phyloP scores from a whole-genome alignment of 805 yeast species.

The Phaffomyces antillensis region DNA sequence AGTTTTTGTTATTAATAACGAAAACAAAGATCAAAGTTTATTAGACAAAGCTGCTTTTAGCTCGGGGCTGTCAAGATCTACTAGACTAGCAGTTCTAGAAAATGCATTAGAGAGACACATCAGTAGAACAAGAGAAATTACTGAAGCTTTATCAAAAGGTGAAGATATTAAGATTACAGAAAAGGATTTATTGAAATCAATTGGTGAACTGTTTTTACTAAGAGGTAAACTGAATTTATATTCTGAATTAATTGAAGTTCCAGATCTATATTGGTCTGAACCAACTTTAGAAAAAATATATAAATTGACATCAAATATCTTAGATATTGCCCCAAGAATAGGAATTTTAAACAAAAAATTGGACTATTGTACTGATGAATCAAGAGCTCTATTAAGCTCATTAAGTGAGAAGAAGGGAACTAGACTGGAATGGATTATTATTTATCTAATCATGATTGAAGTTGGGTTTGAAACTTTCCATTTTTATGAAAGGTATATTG shows the following conservation, averaged over 20 bases:
- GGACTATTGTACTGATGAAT: slow-evolving; percentile 88
- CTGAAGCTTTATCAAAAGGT: slow-evolving; percentile 64
- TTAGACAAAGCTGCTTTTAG: slow-evolving; percentile 85
- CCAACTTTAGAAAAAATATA: slow-evolving; percentile 77
- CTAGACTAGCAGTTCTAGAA: slow-evolving; percentile 78
- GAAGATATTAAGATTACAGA: slow-evolving; percentile 43
- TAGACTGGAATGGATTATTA: slow-evolving; percentile 83
- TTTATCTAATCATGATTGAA: slow-evolving; percentile 74
- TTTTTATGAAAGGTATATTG: slow-evolving; percentile 48
- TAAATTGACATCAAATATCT: slow-evolving; percentile 55
- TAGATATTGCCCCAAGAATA: slow-evolving; percentile 75
- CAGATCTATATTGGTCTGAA: slow-evolving; percentile 91
- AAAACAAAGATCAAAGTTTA: slow-evolving; percentile 37
- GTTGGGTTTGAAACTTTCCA: slow-evolving; percentile 77
- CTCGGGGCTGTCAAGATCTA: slow-evolving; percentile 79
- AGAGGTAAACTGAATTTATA: slow-evolving; percentile 81
- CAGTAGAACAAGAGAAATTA: slow-evolving; percentile 51
- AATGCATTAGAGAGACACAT: slow-evolving; percentile 62
- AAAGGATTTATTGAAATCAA: slow-evolving; percentile 55
- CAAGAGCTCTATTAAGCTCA: slow-evolving; percentile 67
- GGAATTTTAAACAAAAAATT: slow-evolving; percentile 74
- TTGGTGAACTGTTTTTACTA: slow-evolving; percentile 68
- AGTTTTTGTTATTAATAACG: slow-evolving; percentile 56
- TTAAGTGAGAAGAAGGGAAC: slow-evolving; percentile 71
- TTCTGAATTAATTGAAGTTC: slow-evolving; percentile 85